Evolutionary conservation across 495 filamentous ascomycete genomes (phyloP).

Genomic region (Pyrenula aspistea): DNA sequence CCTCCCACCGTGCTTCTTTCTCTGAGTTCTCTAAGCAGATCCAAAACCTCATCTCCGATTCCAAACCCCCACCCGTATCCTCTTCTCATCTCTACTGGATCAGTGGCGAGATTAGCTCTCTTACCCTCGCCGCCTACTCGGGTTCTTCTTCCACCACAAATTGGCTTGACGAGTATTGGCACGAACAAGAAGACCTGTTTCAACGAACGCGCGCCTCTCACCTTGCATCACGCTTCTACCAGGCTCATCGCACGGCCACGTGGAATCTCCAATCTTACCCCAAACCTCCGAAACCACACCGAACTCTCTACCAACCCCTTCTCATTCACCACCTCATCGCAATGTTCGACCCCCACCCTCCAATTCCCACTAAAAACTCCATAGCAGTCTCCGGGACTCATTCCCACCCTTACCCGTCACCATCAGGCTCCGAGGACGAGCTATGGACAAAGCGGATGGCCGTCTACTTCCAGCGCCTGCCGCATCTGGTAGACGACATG

Average conservation of each 20-base stretch:
- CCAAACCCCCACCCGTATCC: neutral
- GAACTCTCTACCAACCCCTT: neutral
- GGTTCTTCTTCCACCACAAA: neutral
- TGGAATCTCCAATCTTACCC: neutral
- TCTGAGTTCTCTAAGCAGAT: neutral
- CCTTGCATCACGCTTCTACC: neutral
- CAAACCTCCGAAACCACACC: neutral
- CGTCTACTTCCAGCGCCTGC: conserved; percentile 6
- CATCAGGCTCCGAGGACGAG: neutral
- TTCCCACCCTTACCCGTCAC: neutral
- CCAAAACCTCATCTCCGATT: neutral
- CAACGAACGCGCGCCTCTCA: neutral
- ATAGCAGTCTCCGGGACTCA: neutral
- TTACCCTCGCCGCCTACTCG: neutral
- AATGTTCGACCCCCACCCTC: neutral
- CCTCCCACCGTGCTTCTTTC: neutral
- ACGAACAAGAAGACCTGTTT: neutral
- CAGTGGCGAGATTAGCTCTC: neutral
- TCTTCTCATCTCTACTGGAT: neutral
- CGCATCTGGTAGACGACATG: conserved; percentile 7
- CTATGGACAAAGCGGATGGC: conserved; percentile 1
- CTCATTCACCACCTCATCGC: neutral
- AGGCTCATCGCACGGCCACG: neutral
- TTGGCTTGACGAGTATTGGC: neutral
- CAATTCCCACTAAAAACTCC: neutral